A percentile compares a stretch with the other conserved stretches of the same genome.
Evolutionary conservation across 192 early-diverging fungal species (phyloP).

Genomic region (Backusella parvicylindrica): DNA sequence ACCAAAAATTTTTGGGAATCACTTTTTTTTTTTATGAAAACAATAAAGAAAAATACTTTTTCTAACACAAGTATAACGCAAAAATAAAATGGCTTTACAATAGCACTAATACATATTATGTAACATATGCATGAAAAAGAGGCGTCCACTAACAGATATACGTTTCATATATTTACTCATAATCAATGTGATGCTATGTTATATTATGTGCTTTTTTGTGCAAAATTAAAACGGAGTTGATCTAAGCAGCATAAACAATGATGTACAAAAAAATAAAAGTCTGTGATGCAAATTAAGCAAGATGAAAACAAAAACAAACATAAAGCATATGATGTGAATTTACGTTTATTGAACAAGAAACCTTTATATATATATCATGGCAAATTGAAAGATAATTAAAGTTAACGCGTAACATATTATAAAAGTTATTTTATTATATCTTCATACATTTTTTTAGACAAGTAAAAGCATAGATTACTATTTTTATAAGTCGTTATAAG

Average conservation of each 20-base stretch:
- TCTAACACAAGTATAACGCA: too few relatives aligned
- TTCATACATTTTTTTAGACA: too few relatives aligned
- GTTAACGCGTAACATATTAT: too few relatives aligned
- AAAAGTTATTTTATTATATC: too few relatives aligned
- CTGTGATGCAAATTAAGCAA: background rate
- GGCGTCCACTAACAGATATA: background rate
- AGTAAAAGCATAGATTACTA: too few relatives aligned
- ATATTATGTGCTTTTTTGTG: background rate
- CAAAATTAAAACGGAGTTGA: background rate
- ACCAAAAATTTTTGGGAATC: too few relatives aligned
- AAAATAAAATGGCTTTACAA: too few relatives aligned
- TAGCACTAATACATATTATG: too few relatives aligned
- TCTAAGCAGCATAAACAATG: background rate
- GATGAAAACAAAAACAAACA: background rate
- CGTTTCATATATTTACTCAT: background rate
- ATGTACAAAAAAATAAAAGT: background rate
- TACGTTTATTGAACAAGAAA: background rate
- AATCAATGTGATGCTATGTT: background rate
- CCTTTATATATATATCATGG: background rate
- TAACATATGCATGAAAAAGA: background rate
- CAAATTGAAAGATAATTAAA: too few relatives aligned
- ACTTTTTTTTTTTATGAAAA: too few relatives aligned
- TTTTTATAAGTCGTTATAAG: too few relatives aligned
- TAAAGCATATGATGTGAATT: background rate
- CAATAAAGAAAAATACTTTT: too few relatives aligned